These are phyloP conservation scores for Pachyrhizus erosus DNA, from an alignment of 306 rosid species.

Conservation along the genomic window DNA sequence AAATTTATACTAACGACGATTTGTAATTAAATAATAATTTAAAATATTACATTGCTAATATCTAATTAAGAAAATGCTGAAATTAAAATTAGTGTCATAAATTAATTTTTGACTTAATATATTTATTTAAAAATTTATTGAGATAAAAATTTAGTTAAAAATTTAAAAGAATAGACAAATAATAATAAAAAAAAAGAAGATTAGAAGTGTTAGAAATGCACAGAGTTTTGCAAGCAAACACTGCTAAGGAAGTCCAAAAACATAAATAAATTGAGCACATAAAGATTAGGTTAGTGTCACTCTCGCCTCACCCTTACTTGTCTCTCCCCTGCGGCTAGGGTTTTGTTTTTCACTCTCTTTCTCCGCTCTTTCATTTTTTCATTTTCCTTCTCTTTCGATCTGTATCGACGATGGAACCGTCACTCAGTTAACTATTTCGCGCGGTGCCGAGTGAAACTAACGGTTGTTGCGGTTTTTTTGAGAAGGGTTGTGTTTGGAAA, in stretches of 20 bases:
- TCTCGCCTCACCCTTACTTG: neutral
- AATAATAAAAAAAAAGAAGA: neutral
- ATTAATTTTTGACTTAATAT: no score
- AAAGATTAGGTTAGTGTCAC: conserved; percentile 9
- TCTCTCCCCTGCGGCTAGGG: conserved; percentile 14
- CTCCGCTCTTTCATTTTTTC: neutral
- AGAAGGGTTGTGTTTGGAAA: conserved; percentile 24
- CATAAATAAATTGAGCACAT: conserved; percentile 11
- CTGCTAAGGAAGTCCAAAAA: neutral
- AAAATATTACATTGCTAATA: no score
- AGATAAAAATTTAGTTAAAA: no score
- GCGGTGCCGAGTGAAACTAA: neutral
- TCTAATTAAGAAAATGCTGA: no score
- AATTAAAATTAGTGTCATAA: no score
- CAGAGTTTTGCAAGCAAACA: neutral
- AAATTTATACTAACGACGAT: no score
- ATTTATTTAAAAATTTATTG: no score
- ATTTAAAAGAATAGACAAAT: neutral
- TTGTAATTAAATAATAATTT: no score
- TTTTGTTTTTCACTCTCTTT: neutral
- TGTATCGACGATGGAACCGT: neutral
- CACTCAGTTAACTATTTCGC: neutral
- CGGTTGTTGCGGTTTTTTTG: neutral
- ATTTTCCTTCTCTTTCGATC: neutral
- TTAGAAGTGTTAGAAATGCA: neutral